These are phyloP conservation scores for Eruca vesicaria DNA, from an alignment of 441 rosid genomes.

Conservation along the genomic window DNA sequence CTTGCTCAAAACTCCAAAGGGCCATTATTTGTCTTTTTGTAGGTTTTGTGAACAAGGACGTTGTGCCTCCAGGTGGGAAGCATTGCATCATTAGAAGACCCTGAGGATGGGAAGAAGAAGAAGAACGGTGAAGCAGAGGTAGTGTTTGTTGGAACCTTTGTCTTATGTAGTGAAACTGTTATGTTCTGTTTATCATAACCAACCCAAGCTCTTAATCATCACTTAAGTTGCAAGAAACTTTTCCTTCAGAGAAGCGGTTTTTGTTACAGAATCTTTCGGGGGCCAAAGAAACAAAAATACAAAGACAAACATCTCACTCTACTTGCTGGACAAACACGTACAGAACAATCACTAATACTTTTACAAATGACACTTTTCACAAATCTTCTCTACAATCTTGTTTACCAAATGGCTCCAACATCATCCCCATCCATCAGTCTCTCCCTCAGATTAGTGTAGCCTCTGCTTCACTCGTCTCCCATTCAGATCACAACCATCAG, in stretches of 20 bases:
- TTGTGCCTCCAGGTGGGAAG: too few relatives aligned
- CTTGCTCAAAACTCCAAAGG: too few relatives aligned
- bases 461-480: slow-evolving; percentile 98
- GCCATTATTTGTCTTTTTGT: too few relatives aligned
- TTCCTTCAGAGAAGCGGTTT: slow-evolving; percentile 6
- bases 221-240: not conserved
- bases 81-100: too few relatives aligned
- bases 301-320: slow-evolving; percentile 11
- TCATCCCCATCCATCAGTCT: not conserved
- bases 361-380: slow-evolving; percentile 35
- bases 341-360: slow-evolving; percentile 28
- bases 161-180: not conserved
- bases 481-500: slow-evolving; percentile 75
- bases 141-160: not conserved
- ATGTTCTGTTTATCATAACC: not conserved
- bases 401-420: slow-evolving; percentile 11
- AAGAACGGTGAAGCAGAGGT: too few relatives aligned
- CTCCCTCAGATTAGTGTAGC: slow-evolving; percentile 36
- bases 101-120: too few relatives aligned
- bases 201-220: not conserved
- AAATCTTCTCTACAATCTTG: slow-evolving; percentile 28
- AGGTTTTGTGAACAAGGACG: too few relatives aligned
- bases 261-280: not conserved
- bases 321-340: slow-evolving; percentile 24
- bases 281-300: not conserved